A percentile compares a stretch with the other conserved stretches of the same genome.
Conservation (phyloP, 208 protist genomes). For the Trypanosoma theileri region DNA sequence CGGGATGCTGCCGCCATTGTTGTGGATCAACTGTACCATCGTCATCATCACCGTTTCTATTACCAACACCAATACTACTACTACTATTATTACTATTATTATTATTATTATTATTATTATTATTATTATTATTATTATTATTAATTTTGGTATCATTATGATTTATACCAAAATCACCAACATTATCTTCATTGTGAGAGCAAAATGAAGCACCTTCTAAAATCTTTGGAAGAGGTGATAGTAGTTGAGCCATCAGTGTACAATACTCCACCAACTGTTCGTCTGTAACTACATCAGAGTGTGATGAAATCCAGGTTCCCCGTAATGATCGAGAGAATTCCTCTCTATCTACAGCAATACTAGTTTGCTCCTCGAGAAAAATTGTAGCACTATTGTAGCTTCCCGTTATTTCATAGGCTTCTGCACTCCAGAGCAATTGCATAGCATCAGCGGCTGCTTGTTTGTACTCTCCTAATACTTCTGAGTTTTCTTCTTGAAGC, state of each 20-base stretch:
- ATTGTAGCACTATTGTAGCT: constrained; percentile 2
- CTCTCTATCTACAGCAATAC: constrained; percentile 5
- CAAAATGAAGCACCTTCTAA: constrained; percentile 23
- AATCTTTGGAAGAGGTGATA: constrained; percentile 71
- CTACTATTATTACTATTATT: no score
- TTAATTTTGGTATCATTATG: not conserved
- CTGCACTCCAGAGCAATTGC: constrained; percentile 11
- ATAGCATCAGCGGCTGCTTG: constrained; percentile 7
- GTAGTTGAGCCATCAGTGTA: constrained; percentile 53
- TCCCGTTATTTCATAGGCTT: constrained; percentile 13
- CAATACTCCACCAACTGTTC: constrained; percentile 73
- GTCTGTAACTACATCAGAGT: constrained; percentile 32
- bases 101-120: no score
- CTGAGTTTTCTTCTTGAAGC: constrained; percentile 22
- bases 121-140: constrained; percentile 4
- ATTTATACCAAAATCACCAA: not conserved
- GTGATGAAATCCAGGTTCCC: not conserved
- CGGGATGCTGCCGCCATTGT: not conserved
- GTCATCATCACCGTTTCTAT: no score
- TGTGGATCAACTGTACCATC: no score
- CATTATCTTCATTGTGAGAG: not conserved
- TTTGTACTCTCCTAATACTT: constrained; percentile 6
- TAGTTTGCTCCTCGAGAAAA: not conserved
- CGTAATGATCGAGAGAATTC: constrained; percentile 8
- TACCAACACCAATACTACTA: no score